phyloP scores from a whole-genome alignment of 192 early-diverging fungal species.

The Backusella tuberculispora region DNA sequence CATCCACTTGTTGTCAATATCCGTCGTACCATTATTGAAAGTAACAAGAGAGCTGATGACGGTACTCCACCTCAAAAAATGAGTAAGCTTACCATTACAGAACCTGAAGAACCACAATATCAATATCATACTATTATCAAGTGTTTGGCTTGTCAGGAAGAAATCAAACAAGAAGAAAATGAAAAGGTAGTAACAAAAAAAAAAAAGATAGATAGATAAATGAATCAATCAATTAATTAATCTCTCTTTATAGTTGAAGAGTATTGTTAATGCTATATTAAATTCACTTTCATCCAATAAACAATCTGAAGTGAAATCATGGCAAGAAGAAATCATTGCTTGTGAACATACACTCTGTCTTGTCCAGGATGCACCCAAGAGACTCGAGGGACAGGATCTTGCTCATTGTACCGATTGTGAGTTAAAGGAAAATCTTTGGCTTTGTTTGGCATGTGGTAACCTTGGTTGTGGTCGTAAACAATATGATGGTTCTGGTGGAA shows the following conservation, averaged over 20 bases:
- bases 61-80: slow-evolving; percentile 81
- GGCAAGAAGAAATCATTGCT: slow-evolving; percentile 82
- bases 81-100: slow-evolving; percentile 92
- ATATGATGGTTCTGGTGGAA: slow-evolving; percentile 91
- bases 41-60: slow-evolving; percentile 33
- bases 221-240: not conserved
- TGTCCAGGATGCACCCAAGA: slow-evolving; percentile 60
- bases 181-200: slow-evolving; percentile 48
- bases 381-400: slow-evolving; percentile 51
- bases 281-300: slow-evolving; percentile 79
- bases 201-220: not conserved
- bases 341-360: slow-evolving; percentile 84
- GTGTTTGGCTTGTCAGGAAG: slow-evolving; percentile 80
- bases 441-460: slow-evolving; percentile 92
- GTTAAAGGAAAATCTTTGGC: slow-evolving; percentile 92
- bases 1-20: slow-evolving; percentile 90
- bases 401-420: slow-evolving; percentile 86
- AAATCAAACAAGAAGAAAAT: slow-evolving; percentile 58
- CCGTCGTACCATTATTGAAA: slow-evolving; percentile 48
- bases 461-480: slow-evolving; percentile 94
- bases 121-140: slow-evolving; percentile 74
- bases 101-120: slow-evolving; percentile 72
- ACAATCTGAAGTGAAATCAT: slow-evolving; percentile 90
- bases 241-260: slow-evolving; percentile 51
- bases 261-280: slow-evolving; percentile 71